These are phyloP conservation scores for Teunomyces stri DNA, from an alignment of 805 yeast genomes.

Conservation along the genomic window DNA sequence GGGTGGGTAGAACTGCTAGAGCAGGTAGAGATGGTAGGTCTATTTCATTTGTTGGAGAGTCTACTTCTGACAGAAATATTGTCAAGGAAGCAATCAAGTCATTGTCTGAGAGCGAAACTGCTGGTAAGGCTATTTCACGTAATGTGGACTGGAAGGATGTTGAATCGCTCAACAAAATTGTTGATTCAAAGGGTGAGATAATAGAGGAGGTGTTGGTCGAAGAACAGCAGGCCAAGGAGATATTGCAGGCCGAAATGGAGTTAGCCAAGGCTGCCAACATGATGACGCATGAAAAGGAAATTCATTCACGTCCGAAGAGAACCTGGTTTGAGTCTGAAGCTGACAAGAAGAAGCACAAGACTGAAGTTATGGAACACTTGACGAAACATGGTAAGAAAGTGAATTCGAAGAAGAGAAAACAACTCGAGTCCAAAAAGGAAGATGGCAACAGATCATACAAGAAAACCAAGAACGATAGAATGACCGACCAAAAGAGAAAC, in stretches of 20 bases:
- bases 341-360: constrained; percentile 47
- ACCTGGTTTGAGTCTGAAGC: constrained; percentile 86
- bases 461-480: constrained; percentile 76
- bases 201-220: constrained; percentile 80
- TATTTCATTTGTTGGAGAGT: constrained; percentile 91
- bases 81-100: constrained; percentile 88
- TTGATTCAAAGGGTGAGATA: constrained; percentile 57
- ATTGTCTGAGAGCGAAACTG: constrained; percentile 31
- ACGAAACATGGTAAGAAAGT: constrained; percentile 52
- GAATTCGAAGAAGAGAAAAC: constrained; percentile 72
- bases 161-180: constrained; percentile 59
- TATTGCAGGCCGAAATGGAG: constrained; percentile 88
- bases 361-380: constrained; percentile 35
- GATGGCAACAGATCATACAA: constrained; percentile 58
- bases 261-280: constrained; percentile 81
- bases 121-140: constrained; percentile 73
- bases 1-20: constrained; percentile 99
- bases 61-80: constrained; percentile 78
- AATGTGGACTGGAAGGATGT: constrained; percentile 88
- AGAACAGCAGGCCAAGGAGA: constrained; percentile 85
- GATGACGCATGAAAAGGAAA: constrained; percentile 76
- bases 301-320: constrained; percentile 85
- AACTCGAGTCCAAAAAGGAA: constrained; percentile 58
- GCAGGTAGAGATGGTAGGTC: constrained; percentile 97
- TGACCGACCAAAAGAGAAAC: constrained; percentile 44